Evolutionary conservation across 2,329 filamentous ascomycete genomes (phyloP).

Genomic region (Magnaporthiopsis poae): DNA sequence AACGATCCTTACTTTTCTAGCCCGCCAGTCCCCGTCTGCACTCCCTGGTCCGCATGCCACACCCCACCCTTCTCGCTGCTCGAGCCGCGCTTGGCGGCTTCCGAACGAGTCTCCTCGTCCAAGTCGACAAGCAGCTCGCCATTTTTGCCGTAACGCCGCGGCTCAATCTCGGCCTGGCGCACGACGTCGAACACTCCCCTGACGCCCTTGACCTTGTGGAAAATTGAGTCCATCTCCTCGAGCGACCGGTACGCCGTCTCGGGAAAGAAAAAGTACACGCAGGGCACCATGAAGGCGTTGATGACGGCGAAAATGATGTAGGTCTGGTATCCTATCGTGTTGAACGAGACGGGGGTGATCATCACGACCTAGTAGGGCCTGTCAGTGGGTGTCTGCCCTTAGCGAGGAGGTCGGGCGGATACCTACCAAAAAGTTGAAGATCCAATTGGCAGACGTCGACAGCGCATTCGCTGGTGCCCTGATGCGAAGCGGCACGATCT

Average conservation of each 20-base stretch:
- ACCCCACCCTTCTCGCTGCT: background rate
- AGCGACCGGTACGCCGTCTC: slow-evolving; percentile 55
- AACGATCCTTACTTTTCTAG: background rate
- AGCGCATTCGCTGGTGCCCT: slow-evolving; percentile 49
- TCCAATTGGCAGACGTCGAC: slow-evolving; percentile 46
- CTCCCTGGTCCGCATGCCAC: background rate
- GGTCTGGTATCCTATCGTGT: slow-evolving; percentile 48
- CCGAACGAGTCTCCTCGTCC: slow-evolving; percentile 23
- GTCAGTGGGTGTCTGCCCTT: background rate
- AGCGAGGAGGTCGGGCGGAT: background rate
- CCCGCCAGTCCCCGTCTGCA: background rate
- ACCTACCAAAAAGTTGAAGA: slow-evolving; percentile 48
- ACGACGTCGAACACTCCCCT: slow-evolving; percentile 32
- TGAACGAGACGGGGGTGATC: slow-evolving; percentile 50
- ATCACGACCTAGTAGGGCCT: slow-evolving; percentile 35
- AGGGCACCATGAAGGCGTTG: slow-evolving; percentile 50
- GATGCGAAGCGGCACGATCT: slow-evolving; percentile 42
- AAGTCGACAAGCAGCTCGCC: slow-evolving; percentile 43
- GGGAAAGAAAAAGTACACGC: slow-evolving; percentile 53
- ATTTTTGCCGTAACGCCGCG: slow-evolving; percentile 47
- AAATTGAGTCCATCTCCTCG: slow-evolving; percentile 52
- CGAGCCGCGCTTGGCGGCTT: background rate
- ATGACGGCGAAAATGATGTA: slow-evolving; percentile 57
- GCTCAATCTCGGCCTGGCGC: slow-evolving; percentile 34
- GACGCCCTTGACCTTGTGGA: slow-evolving; percentile 36